Evolutionary conservation across 257 asterid species (phyloP), one percentile per base, ranked within the genome.

Genomic region (Echites panduratus): DNA sequence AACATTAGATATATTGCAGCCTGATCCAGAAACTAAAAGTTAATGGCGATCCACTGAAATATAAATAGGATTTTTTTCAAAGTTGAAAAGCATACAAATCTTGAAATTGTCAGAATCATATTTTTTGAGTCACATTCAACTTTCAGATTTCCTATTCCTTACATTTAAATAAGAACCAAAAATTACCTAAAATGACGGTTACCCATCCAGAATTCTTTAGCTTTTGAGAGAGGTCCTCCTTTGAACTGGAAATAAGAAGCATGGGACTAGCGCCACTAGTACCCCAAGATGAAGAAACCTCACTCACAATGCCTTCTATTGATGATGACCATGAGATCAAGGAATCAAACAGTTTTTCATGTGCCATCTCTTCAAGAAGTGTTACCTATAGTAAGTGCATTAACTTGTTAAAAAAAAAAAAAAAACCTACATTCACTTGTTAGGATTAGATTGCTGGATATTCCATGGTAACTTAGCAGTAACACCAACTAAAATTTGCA

Each of bases 151-250:
- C 65, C 17, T 22, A 35, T 26, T 26, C 41, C 27, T 27, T 2
- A 3, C 24, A 62, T 14, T 16, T 16, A 76, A 70, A 56, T 24
- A 49, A 69, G 50, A 70, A 76, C 72, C 68, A 40, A 79, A 72
- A 82, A 91, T 89, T 78, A 94, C 97, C 84, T 59, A 91, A 83
- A 67, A 86, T 74, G 72, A 80, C 82, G 70, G 83, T 79, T 77
- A 94, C 64, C 95, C 89, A 82, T 71, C 81, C 82, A 76, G 89
- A 78, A 73, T 75, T 79, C 71, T 48, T 79, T 47, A 70, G 78
- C 53, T 71, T 80, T 68, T 70, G 77, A 65, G 54, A 69, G 47
- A 80, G 76, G 68, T 81, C 85, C 75, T 81, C 80, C 62, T 78
- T 72, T 79, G 59, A 62, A 84, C 82, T 54, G 76, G 91, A 81